These are phyloP conservation scores for Cladophialophora carrionii DNA, from an alignment of 2,329 filamentous ascomycete species.

Conservation along the genomic window DNA sequence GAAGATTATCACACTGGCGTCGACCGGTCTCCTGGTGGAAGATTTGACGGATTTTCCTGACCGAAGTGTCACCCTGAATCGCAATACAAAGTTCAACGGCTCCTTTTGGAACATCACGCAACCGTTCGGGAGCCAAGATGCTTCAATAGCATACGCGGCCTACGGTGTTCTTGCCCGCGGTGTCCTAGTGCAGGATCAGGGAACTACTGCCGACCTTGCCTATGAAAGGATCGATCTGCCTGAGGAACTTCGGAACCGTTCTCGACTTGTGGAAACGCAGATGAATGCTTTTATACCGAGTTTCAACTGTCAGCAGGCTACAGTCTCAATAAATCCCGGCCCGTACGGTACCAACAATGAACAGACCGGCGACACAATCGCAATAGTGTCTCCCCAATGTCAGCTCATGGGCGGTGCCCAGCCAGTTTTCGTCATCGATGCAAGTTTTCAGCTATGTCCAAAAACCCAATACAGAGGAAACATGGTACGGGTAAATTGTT, in stretches of 20 bases:
- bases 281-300: slow-evolving; percentile 26
- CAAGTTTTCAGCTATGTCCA: no score
- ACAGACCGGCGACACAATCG: slow-evolving; percentile 11
- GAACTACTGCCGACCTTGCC: slow-evolving; percentile 10
- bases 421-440: no score
- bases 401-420: no score
- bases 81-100: slow-evolving; percentile 15
- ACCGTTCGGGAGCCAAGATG: slow-evolving; percentile 18
- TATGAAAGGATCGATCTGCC: slow-evolving; percentile 21
- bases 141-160: slow-evolving; percentile 30
- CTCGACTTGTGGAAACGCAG: slow-evolving; percentile 7
- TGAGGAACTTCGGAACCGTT: background rate
- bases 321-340: slow-evolving; percentile 16
- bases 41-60: slow-evolving; percentile 31
- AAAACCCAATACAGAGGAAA: no score
- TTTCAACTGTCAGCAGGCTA: slow-evolving; percentile 27
- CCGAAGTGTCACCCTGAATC: no score
- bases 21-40: slow-evolving; percentile 42
- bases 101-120: slow-evolving; percentile 25
- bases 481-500: no score
- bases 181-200: slow-evolving; percentile 15
- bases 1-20: slow-evolving; percentile 36
- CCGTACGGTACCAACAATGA: slow-evolving; percentile 19
- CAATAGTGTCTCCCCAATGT: slow-evolving; percentile 19
- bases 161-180: slow-evolving; percentile 23